Conservation (phyloP, 306 rosid genomes). For the Rosa lucieae region DNA sequence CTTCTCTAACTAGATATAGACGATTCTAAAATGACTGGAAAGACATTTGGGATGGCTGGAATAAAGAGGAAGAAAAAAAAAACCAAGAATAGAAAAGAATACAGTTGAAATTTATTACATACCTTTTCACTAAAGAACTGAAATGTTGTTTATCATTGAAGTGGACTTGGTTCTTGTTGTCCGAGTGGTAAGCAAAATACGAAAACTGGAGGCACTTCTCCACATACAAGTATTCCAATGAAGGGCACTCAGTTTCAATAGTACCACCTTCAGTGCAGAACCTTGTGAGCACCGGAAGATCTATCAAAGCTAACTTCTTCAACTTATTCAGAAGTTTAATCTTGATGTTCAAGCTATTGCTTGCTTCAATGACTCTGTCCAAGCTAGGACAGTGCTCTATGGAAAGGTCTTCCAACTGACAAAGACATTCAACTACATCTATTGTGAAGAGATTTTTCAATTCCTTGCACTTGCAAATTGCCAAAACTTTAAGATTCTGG, state of each 20-base stretch:
- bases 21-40: not conserved
- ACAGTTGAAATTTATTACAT: not conserved
- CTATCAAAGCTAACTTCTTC: constrained; percentile 4
- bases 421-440: not conserved
- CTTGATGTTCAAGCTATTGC: not conserved
- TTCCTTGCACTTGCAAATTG: not conserved
- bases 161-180: constrained; percentile 5
- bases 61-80: not conserved
- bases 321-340: not conserved
- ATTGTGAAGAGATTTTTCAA: constrained; percentile 10
- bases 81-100: not conserved
- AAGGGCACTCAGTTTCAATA: constrained; percentile 11
- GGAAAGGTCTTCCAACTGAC: constrained; percentile 17
- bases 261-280: not conserved
- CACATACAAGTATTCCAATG: constrained; percentile 5
- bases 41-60: not conserved
- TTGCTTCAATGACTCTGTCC: constrained; percentile 3
- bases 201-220: not conserved
- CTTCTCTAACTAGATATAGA: not conserved
- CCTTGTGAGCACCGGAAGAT: not conserved
- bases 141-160: constrained; percentile 1
- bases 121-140: constrained; percentile 14
- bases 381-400: constrained; percentile 12
- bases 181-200: not conserved
- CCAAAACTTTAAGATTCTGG: not conserved